Conservation (phyloP, 2,329 filamentous ascomycete species). For the Phialocephala sp. region DNA sequence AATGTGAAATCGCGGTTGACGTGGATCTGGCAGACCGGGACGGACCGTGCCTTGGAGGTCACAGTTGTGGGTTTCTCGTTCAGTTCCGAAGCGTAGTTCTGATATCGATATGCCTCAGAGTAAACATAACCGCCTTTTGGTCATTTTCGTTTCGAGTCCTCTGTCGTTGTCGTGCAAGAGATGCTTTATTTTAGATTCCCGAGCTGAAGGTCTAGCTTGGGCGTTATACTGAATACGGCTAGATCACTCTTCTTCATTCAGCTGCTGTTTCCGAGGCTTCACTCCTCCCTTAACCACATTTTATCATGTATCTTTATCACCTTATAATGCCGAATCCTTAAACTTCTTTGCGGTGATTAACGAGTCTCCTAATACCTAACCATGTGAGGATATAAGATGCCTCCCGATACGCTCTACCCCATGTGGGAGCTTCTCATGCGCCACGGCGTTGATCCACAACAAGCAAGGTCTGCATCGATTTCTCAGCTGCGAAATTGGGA, state of each 20-base stretch:
- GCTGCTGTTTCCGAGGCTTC: neutral
- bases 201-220: neutral
- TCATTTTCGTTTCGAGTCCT: neutral
- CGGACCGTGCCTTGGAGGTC: neutral
- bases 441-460: neutral
- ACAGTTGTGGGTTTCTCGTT: neutral
- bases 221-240: neutral
- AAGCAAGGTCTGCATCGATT: neutral
- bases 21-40: neutral
- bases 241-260: neutral
- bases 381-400: neutral
- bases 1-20: neutral
- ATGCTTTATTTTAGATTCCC: neutral
- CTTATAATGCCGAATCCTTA: neutral
- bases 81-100: neutral
- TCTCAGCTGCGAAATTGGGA: neutral
- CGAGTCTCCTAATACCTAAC: neutral
- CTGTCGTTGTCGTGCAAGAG: neutral
- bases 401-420: neutral
- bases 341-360: neutral
- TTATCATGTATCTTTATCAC: neutral
- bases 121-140: neutral
- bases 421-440: neutral
- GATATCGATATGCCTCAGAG: neutral
- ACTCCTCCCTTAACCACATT: neutral